Evolutionary conservation across 306 rosid species (phyloP).

Genomic region (Myrica gale): DNA sequence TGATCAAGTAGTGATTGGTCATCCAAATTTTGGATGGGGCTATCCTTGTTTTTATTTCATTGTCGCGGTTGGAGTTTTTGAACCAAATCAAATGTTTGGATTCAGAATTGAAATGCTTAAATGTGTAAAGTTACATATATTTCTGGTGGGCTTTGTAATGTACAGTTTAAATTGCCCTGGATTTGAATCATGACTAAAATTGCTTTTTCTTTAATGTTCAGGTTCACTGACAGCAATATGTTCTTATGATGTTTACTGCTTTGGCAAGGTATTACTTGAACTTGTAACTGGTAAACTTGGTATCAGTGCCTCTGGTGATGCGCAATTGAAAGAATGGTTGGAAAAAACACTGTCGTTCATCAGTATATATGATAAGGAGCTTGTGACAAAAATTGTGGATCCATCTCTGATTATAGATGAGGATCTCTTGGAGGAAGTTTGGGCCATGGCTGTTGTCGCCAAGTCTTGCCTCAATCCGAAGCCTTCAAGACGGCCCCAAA

Average conservation of each 20-base stretch:
- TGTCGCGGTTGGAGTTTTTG: neutral
- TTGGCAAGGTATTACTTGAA: slow-evolving; percentile 90
- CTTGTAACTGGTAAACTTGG: slow-evolving; percentile 84
- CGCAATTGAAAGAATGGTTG: slow-evolving; percentile 55
- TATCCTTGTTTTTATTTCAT: neutral
- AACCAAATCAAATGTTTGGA: neutral
- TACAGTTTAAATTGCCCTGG: neutral
- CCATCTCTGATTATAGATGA: slow-evolving; percentile 82
- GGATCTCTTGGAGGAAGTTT: slow-evolving; percentile 91
- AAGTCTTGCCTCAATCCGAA: slow-evolving; percentile 88
- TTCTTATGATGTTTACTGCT: slow-evolving; percentile 86
- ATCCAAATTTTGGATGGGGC: neutral
- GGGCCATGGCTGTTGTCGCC: slow-evolving; percentile 97
- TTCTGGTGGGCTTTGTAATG: neutral
- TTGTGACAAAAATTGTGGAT: slow-evolving; percentile 69
- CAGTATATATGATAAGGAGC: slow-evolving; percentile 80
- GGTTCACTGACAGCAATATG: slow-evolving; percentile 67
- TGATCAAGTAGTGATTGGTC: neutral
- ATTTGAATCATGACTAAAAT: slow-evolving; percentile 14
- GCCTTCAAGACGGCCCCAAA: slow-evolving; percentile 80
- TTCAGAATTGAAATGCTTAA: neutral
- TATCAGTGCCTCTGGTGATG: slow-evolving; percentile 63
- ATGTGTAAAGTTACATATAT: neutral
- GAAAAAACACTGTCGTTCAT: slow-evolving; percentile 61
- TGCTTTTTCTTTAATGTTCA: slow-evolving; percentile 41